Conservation (phyloP, 169 alveolate species). For the Eimeria zaria region DNA sequence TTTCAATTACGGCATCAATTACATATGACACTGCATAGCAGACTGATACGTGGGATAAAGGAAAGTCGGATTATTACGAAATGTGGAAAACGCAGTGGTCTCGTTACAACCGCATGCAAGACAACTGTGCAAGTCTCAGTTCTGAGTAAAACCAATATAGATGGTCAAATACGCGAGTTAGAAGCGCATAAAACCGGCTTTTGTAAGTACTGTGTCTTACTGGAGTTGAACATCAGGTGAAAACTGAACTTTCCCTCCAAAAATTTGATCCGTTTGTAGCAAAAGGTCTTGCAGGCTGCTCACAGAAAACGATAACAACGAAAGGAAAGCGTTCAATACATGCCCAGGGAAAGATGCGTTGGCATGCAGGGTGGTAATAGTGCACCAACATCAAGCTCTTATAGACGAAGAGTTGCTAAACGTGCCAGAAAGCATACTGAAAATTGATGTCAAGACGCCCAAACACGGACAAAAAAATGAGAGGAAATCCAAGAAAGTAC, state of each 20-base stretch:
- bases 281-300: conserved; percentile 84
- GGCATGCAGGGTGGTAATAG: background rate
- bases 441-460: background rate
- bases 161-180: background rate
- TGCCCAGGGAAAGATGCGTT: no score
- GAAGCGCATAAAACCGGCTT: background rate
- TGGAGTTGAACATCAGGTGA: conserved; percentile 85
- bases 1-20: conserved; percentile 5
- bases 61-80: background rate
- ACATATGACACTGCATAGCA: background rate
- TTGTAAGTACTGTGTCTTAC: background rate
- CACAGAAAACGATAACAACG: background rate
- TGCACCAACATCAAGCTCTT: background rate
- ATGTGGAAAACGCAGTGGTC: background rate
- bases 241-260: conserved; percentile 78
- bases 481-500: background rate
- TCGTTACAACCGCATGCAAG: background rate
- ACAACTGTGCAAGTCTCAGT: background rate
- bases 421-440: background rate
- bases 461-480: background rate
- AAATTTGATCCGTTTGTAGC: conserved; percentile 76
- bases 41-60: background rate
- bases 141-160: background rate
- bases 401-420: background rate
- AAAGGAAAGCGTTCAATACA: no score